phyloP scores from a whole-genome alignment of 768 basidiomycete genomes.

The Suillus luteus region DNA sequence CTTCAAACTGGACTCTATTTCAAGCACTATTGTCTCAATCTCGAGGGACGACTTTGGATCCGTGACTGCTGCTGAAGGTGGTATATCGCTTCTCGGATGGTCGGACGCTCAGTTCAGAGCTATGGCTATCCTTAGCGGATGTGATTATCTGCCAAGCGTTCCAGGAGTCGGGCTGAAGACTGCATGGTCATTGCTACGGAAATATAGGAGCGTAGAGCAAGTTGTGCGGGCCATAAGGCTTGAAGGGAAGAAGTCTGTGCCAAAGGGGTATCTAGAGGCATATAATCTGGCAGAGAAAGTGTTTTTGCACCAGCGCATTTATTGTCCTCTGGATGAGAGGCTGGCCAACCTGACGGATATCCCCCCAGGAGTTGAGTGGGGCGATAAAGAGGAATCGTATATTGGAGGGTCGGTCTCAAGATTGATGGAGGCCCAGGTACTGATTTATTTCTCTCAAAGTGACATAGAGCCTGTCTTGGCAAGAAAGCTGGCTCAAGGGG shows the following conservation, averaged over 20 bases:
- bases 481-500: conserved; percentile 64
- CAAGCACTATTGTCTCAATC: conserved; percentile 65
- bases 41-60: conserved; percentile 68
- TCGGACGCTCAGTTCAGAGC: conserved; percentile 86
- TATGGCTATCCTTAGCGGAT: conserved; percentile 93
- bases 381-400: conserved; percentile 64
- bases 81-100: conserved; percentile 85
- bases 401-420: conserved; percentile 59
- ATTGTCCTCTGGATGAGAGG: conserved; percentile 64
- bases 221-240: conserved; percentile 72
- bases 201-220: conserved; percentile 85
- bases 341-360: conserved; percentile 72
- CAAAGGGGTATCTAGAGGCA: conserved; percentile 68
- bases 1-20: conserved; percentile 84
- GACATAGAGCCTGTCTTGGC: conserved; percentile 66
- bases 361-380: conserved; percentile 54
- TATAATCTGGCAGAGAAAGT: conserved; percentile 88
- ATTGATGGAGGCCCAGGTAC: not conserved
- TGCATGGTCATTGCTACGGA: conserved; percentile 78
- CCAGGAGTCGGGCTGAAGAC: conserved; percentile 93
- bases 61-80: conserved; percentile 49
- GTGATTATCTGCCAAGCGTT: conserved; percentile 91
- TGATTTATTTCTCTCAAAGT: conserved; percentile 39
- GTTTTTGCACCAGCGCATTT: conserved; percentile 92
- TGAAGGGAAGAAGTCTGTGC: conserved; percentile 85